Evolutionary conservation across 202 grass and related monocot genomes (phyloP), one percentile per base, ranked within the genome.

Genomic region (Tripidium arundinaceum): DNA sequence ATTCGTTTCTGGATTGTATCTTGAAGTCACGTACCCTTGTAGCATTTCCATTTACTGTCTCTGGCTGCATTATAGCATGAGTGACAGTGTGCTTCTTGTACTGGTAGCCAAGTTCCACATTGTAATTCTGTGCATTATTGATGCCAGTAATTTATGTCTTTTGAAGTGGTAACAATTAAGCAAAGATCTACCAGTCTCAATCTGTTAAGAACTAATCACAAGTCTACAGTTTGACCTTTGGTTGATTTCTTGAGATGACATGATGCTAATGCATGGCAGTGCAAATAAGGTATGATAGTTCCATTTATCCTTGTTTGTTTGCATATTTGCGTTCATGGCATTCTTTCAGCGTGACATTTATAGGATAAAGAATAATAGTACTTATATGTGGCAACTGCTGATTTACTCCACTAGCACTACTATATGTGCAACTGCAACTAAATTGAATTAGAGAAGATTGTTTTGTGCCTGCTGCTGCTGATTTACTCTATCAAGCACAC

Each of bases 401-500:
- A n/a, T n/a, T n/a, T 42, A 29, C 13, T 73, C 19, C 5, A 47
- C 15, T 45, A 68, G 33, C 10, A 68, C 3, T 45, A 37, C 52
- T 46, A 46, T 19, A 38, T 52, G 16, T 60, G 9, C 38, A 67
- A 54, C 28, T 54, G 31, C 24, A 69, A 14, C 33, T 41, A 28
- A 33, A 69, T 22, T 76, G 12, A 79, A 60, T n/a, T 68, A 21
- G 27, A 42, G 50, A 81, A 42, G 19, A 81, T 78, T 83, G 42
- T 74, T 57, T 21, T 74, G 21, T 38, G 24, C 18, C 25, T 65
- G 16, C 54, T 79, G 34, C 18, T 52, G 63, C 39, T 75, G 24
- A 62, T 88, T n/a, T 68, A 24, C 29, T 39, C 34, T 49, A 39
- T 47, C 36, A 74, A 68, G 24, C 36, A 42, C 73, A 67, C 24